phyloP scores from a whole-genome alignment of 169 alveolate genomes.

The Plasmodium cynomolgi region DNA sequence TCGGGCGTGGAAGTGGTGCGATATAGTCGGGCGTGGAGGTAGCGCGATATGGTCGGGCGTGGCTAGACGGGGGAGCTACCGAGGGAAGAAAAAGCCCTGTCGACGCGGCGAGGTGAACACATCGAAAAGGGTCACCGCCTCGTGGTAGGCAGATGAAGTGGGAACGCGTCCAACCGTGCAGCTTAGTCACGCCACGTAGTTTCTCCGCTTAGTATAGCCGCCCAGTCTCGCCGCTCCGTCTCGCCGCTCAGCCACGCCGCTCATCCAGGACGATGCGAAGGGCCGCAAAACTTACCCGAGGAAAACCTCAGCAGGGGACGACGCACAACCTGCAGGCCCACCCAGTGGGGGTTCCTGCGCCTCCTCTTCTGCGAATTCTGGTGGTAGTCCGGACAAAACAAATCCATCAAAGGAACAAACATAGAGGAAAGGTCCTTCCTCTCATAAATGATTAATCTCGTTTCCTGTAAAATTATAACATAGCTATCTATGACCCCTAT shows the following conservation, averaged over 20 bases:
- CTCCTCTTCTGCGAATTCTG: background rate
- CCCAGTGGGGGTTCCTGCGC: slow-evolving; percentile 36
- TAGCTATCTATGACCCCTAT: slow-evolving; percentile 67
- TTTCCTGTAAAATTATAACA: slow-evolving; percentile 52
- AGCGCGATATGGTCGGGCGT: background rate
- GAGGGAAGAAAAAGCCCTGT: no score
- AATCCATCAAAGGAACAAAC: slow-evolving; percentile 65
- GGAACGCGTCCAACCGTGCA: no score
- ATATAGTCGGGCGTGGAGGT: no score
- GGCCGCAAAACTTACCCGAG: slow-evolving; percentile 23
- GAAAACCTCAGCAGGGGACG: slow-evolving; percentile 45
- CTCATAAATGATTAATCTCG: slow-evolving; percentile 64
- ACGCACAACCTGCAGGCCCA: slow-evolving; percentile 45
- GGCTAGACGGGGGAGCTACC: no score
- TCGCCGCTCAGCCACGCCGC: background rate
- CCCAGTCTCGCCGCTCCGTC: no score
- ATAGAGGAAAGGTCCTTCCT: slow-evolving; percentile 5
- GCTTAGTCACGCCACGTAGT: no score
- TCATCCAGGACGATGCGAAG: background rate
- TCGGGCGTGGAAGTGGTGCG: no score
- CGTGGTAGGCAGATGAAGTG: no score
- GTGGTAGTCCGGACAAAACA: slow-evolving; percentile 67
- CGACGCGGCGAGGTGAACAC: background rate
- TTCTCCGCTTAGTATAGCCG: no score
- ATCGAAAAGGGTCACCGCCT: no score